Evolutionary conservation across 768 basidiomycete species (phyloP).

Genomic region (Sistotremastrum suecicum): DNA sequence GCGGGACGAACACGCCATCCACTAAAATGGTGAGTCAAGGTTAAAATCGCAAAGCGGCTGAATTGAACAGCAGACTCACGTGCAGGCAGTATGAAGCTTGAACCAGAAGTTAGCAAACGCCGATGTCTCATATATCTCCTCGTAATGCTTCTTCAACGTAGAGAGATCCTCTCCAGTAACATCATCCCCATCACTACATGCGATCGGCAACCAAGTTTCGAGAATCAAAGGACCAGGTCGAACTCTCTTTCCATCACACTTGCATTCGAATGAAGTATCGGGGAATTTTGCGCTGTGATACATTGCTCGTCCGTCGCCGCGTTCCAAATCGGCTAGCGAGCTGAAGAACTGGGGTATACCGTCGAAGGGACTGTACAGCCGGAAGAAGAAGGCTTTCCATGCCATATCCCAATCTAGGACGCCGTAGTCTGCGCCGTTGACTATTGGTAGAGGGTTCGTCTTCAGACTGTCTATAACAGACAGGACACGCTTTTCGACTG

Average conservation of each 20-base stretch:
- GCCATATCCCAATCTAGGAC: constrained; percentile 5
- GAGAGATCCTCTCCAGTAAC: constrained; percentile 4
- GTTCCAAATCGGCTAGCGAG: constrained; percentile 14
- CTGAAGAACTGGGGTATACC: constrained; percentile 8
- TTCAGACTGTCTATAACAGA: constrained; percentile 2
- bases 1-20: neutral
- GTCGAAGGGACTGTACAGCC: constrained; percentile 14
- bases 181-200: constrained; percentile 8
- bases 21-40: neutral
- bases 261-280: neutral
- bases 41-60: no score
- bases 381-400: constrained; percentile 9
- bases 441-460: constrained; percentile 2
- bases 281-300: constrained; percentile 1
- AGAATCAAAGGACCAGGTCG: neutral
- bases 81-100: constrained; percentile 2
- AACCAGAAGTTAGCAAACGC: constrained; percentile 9
- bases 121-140: constrained; percentile 2
- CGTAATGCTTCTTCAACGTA: constrained; percentile 3
- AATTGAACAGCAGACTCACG: neutral
- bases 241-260: neutral
- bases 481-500: constrained; percentile 9
- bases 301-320: constrained; percentile 13
- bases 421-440: neutral
- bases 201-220: constrained; percentile 2